phyloP scores from a whole-genome alignment of 2,329 filamentous ascomycete species.

The Colletotrichum somersetense region DNA sequence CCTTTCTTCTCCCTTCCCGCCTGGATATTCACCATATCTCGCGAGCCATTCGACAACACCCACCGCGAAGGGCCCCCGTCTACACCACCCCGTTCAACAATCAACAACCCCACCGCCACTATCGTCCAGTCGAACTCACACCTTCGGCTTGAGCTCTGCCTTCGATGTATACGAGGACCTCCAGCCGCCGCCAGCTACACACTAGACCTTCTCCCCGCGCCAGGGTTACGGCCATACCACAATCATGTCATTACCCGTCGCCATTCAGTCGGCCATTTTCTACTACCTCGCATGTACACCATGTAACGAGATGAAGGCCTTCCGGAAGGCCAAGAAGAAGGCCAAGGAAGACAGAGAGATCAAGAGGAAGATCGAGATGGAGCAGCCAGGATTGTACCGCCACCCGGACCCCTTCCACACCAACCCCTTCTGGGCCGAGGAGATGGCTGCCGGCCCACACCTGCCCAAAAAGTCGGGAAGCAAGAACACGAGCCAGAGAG shows the following conservation, averaged over 20 bases:
- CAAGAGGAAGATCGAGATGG: constrained; percentile 72
- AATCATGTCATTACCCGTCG: constrained; percentile 64
- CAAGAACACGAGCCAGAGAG: constrained; percentile 71
- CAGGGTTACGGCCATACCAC: constrained; percentile 34
- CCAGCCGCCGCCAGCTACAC: constrained; percentile 19
- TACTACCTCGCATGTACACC: constrained; percentile 83
- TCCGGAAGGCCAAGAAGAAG: constrained; percentile 77
- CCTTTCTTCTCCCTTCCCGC: constrained; percentile 9
- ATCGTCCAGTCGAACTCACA: constrained; percentile 16
- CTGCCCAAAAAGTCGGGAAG: constrained; percentile 72
- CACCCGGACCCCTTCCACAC: constrained; percentile 88
- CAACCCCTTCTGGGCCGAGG: constrained; percentile 89
- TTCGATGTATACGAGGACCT: constrained; percentile 35
- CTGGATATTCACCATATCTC: constrained; percentile 9
- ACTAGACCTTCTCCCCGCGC: constrained; percentile 26
- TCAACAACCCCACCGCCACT: constrained; percentile 35
- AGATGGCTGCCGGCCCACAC: constrained; percentile 85
- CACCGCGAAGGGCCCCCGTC: too few species aligned
- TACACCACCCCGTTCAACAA: constrained; percentile 2
- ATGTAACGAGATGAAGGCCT: constrained; percentile 78
- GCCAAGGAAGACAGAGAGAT: constrained; percentile 76
- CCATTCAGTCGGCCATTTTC: constrained; percentile 82
- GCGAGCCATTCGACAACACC: constrained; percentile 20
- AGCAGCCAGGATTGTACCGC: constrained; percentile 80
- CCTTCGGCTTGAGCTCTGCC: background rate